Conservation (phyloP, 345 rosid genomes). For the Salix dunnii region DNA sequence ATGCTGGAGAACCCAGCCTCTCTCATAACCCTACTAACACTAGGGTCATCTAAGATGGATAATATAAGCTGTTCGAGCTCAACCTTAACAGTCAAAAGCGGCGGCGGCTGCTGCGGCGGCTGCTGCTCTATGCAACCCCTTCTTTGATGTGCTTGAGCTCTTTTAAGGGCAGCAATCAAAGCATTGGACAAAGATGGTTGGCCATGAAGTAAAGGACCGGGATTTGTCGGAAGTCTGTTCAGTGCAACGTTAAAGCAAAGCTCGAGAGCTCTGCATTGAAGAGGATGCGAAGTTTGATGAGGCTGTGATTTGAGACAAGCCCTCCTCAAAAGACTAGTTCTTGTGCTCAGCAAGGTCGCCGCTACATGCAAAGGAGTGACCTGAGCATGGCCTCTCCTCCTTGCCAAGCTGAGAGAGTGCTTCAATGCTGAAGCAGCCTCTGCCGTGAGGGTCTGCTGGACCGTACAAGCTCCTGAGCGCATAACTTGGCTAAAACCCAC, state of each 20-base stretch:
- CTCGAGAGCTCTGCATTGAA: conserved; percentile 56
- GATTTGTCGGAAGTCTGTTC: conserved; percentile 48
- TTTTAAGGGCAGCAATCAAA: conserved; percentile 47
- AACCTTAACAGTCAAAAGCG: conserved; percentile 54
- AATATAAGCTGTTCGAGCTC: conserved; percentile 70
- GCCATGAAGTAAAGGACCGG: conserved; percentile 40
- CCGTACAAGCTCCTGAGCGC: conserved; percentile 92
- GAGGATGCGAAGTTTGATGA: conserved; percentile 37
- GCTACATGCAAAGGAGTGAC: conserved; percentile 78
- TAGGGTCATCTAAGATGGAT: conserved; percentile 77
- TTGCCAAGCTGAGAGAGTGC: conserved; percentile 85
- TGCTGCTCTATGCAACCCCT: conserved; percentile 49
- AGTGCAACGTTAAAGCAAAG: conserved; percentile 59
- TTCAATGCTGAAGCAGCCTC: conserved; percentile 97
- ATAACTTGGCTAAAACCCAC: conserved; percentile 61
- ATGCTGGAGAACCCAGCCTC: conserved; percentile 92
- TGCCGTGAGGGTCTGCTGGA: conserved; percentile 91
- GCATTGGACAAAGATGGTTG: conserved; percentile 54
- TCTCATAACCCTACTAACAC: conserved; percentile 88
- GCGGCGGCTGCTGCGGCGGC: conserved; percentile 54
- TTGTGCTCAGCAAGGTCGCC: conserved; percentile 43
- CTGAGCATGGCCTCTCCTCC: conserved; percentile 94
- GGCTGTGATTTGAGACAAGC: conserved; percentile 51
- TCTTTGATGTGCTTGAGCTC: conserved; percentile 53
- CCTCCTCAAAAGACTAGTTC: conserved; percentile 42